phyloP scores from a whole-genome alignment of 495 filamentous ascomycete genomes.

The Extremus antarcticus region DNA sequence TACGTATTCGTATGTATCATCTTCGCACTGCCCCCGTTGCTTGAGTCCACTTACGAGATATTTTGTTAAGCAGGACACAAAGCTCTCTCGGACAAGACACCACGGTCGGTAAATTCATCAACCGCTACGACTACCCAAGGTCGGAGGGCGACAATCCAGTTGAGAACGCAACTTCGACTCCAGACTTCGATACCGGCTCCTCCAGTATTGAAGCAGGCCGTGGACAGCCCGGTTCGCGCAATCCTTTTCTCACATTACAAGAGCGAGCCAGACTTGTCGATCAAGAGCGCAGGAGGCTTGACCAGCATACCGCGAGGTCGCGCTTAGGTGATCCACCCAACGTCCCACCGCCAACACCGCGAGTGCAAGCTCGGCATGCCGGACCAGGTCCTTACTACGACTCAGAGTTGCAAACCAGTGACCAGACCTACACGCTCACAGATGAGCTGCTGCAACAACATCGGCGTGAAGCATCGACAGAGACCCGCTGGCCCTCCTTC shows the following conservation, averaged over 20 bases:
- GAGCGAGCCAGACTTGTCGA: neutral
- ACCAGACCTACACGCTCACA: conserved; percentile 17
- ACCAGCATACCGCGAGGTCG: neutral
- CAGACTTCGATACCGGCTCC: neutral
- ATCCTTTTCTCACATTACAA: neutral
- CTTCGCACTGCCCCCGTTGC: conserved; percentile 9
- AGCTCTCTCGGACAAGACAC: conserved; percentile 3
- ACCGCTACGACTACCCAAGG: conserved; percentile 4
- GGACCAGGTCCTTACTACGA: neutral
- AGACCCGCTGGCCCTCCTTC: neutral
- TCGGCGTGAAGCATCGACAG: neutral
- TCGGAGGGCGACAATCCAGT: neutral
- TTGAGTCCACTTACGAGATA: conserved; percentile 20
- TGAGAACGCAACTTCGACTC: neutral
- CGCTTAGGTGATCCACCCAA: neutral
- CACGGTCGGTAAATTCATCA: conserved; percentile 11
- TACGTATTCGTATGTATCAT: conserved; percentile 16
- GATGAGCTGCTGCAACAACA: conserved; percentile 10
- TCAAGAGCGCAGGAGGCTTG: neutral
- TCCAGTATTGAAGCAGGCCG: neutral
- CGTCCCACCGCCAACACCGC: neutral
- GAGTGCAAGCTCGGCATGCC: neutral
- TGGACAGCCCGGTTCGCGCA: neutral
- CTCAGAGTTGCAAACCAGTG: conserved; percentile 8
- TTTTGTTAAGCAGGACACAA: conserved; percentile 4